These are phyloP conservation scores for Eimeria sp. DNA, from an alignment of 169 alveolate genomes.

Conservation along the genomic window DNA sequence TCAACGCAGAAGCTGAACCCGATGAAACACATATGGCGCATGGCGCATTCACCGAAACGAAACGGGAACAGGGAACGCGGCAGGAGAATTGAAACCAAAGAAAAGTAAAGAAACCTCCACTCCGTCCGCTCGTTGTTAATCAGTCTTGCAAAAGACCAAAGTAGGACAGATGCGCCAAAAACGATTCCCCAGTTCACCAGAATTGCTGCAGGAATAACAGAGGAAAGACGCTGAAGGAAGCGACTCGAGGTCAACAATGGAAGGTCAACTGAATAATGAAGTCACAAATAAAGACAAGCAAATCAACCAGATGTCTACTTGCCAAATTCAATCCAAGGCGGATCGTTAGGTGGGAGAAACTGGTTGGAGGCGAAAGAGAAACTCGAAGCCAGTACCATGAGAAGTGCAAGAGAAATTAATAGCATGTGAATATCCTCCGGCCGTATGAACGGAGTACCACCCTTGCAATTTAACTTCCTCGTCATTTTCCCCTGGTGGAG, in stretches of 20 bases:
- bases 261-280: neutral
- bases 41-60: conserved; percentile 20
- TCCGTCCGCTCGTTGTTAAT: conserved; percentile 11
- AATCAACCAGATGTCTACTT: neutral
- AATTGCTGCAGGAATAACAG: conserved; percentile 36
- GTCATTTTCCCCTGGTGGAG: neutral
- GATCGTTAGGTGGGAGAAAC: neutral
- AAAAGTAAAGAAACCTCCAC: conserved; percentile 17
- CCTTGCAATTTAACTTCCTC: neutral
- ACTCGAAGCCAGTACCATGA: conserved; percentile 51
- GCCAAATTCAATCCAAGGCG: conserved; percentile 65
- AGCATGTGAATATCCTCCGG: conserved; percentile 65
- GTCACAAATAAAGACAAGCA: neutral
- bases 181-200: conserved; percentile 39
- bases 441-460: conserved; percentile 24
- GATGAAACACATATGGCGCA: conserved; percentile 56
- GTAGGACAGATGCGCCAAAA: conserved; percentile 49
- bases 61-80: conserved; percentile 44
- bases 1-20: conserved; percentile 61
- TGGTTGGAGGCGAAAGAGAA: conserved; percentile 32
- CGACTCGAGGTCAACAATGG: neutral
- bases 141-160: conserved; percentile 37
- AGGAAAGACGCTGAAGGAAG: neutral
- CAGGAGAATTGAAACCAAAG: conserved; percentile 19
- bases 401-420: conserved; percentile 47